phyloP scores from a whole-genome alignment of 331 rosid species.

The Prunus yedoensis region DNA sequence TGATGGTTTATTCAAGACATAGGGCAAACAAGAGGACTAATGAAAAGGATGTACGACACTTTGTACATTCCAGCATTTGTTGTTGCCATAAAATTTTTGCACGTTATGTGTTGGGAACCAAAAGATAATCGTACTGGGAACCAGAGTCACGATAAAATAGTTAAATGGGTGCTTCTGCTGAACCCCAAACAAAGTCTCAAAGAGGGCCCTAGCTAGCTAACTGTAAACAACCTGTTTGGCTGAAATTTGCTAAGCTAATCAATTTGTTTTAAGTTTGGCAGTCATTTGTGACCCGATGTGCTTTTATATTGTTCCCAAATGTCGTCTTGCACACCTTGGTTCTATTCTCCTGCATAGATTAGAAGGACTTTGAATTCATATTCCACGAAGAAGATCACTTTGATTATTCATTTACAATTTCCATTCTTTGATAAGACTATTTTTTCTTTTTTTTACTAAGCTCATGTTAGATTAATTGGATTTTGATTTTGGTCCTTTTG shows the following conservation, averaged over 20 bases:
- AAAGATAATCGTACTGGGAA: neutral
- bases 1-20: neutral
- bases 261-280: neutral
- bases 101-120: neutral
- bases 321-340: neutral
- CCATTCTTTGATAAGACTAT: too few species aligned
- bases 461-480: too few species aligned
- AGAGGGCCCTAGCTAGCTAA: neutral
- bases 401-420: too few species aligned
- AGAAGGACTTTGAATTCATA: neutral
- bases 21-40: neutral
- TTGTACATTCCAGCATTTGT: neutral
- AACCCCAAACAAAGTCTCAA: neutral
- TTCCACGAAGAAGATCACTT: too few species aligned
- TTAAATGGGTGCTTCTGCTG: neutral
- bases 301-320: neutral
- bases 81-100: neutral
- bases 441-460: too few species aligned
- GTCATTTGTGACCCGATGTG: neutral
- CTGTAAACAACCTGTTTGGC: neutral
- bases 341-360: neutral
- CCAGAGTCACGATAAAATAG: neutral
- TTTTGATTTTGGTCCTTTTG: too few species aligned
- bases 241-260: neutral
- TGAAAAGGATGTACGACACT: neutral